Conservation (phyloP, 2,329 filamentous ascomycete genomes). For the Beauveria sp. region DNA sequence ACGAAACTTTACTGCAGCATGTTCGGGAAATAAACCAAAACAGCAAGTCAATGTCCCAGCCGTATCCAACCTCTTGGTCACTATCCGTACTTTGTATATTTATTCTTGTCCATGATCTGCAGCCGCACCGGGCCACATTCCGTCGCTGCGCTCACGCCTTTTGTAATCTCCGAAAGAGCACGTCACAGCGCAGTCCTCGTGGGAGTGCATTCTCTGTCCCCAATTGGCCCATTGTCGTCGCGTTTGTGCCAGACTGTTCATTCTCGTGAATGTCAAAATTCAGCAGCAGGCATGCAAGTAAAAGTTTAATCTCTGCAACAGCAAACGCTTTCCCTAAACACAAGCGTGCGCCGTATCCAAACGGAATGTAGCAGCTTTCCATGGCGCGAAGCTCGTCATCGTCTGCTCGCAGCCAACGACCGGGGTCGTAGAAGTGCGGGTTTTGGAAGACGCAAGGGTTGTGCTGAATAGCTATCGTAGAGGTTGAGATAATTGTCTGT, state of each 20-base stretch:
- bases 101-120: background rate
- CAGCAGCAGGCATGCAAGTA: background rate
- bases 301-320: background rate
- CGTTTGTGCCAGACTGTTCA: background rate
- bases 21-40: background rate
- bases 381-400: background rate
- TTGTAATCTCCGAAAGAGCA: background rate
- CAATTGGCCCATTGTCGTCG: background rate
- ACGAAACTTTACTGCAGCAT: background rate
- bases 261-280: conserved; percentile 5
- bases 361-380: conserved; percentile 1
- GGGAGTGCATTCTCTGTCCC: conserved; percentile 3
- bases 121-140: background rate
- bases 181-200: background rate
- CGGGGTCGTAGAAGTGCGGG: conserved; percentile 2
- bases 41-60: background rate
- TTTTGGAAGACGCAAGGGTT: background rate
- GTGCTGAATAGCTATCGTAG: background rate
- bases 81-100: no score
- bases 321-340: background rate
- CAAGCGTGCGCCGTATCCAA: background rate
- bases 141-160: background rate
- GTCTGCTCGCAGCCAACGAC: conserved; percentile 4
- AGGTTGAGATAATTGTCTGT: background rate
- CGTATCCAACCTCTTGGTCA: background rate